Evolutionary conservation across 2,329 filamentous ascomycete species (phyloP).

Genomic region (Fusarium sp.): DNA sequence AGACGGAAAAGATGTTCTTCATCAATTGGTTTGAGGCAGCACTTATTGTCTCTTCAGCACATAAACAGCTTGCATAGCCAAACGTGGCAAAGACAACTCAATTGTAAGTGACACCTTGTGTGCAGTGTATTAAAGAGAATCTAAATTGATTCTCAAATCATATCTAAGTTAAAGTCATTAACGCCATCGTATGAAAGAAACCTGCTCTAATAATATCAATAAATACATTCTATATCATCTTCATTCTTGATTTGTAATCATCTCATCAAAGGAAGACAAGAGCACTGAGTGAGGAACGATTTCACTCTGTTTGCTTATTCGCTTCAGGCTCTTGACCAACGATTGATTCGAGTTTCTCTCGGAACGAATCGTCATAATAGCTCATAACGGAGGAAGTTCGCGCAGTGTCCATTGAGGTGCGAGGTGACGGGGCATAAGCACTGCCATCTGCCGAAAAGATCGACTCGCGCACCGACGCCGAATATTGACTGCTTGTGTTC

Average conservation of each 20-base stretch:
- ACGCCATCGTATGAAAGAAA: not conserved
- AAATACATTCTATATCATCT: slow-evolving; percentile 4
- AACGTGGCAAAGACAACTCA: not conserved
- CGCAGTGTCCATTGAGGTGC: slow-evolving; percentile 22
- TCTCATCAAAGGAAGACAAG: not conserved
- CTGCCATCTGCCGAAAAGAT: slow-evolving; percentile 24
- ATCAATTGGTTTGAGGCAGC: not conserved
- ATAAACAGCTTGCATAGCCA: not conserved
- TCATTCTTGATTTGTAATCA: not conserved
- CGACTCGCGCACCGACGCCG: slow-evolving; percentile 1
- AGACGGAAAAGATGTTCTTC: not conserved
- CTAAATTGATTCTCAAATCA: not conserved
- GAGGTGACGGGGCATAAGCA: not conserved
- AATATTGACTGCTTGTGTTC: slow-evolving; percentile 15
- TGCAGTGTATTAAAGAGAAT: not conserved
- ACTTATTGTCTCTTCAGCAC: fast-evolving
- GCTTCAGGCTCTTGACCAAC: slow-evolving; percentile 17
- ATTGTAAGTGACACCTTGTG: not conserved
- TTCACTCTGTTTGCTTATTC: not conserved
- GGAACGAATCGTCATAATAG: slow-evolving; percentile 28
- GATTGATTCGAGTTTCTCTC: slow-evolving; percentile 28
- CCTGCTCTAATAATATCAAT: slow-evolving; percentile 3
- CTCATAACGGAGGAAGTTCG: slow-evolving; percentile 27
- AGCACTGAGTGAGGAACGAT: not conserved
- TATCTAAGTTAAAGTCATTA: not conserved